Base-by-base conservation (phyloP, 1,284 basidiomycete genomes). In the Tausonia pullulans region DNA sequence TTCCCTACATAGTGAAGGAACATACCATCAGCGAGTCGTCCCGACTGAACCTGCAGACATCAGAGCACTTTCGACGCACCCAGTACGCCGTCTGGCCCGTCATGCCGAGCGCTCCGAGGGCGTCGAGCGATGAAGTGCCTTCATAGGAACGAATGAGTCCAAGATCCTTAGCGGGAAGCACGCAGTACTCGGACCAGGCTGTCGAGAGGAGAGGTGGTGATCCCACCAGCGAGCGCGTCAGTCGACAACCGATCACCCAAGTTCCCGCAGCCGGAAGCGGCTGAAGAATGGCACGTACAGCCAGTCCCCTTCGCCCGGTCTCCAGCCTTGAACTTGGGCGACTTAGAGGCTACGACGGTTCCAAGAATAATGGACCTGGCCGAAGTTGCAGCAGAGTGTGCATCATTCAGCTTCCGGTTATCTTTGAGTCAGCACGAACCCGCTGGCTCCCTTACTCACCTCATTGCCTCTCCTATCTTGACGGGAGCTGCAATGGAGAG, bases 381-480 rank as follows among this genome's bases (percentile, higher is more conserved):
- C 27, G 27, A 27, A 27, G 27, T 27, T 27, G 27, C 27, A 27
- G 27, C 27, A 27, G 27, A 27, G 27, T 27, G 27, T 27, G 27
- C 27, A 27, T 27, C 27, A 27, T 27, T 27, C 27, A 27, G 27
- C 27, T 27, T 27, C 27, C 27, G 27, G 27, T 1, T 27, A 27
- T 27, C 27, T 27, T 27, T 27, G n/a, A n/a, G 27, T 27, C 27
- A 27, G 27, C 27, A 27, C 27, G 27, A 27, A 27, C 27, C 27
- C 27, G 27, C 27, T 27, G 27, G 27, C 27, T 27, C 27, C 27
- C 27, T 27, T 27, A 27, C 27, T 27, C 27, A 27, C 27, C 91
- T 83, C 91, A 95, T 79, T 41, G 84, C 84, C 74, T 85, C 88
- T 40, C 88, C 88, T 67, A 94, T 86, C 75, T 89, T 77, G 9